phyloP scores from a whole-genome alignment of 257 asterid species.

The Fraxinus cuspidata region DNA sequence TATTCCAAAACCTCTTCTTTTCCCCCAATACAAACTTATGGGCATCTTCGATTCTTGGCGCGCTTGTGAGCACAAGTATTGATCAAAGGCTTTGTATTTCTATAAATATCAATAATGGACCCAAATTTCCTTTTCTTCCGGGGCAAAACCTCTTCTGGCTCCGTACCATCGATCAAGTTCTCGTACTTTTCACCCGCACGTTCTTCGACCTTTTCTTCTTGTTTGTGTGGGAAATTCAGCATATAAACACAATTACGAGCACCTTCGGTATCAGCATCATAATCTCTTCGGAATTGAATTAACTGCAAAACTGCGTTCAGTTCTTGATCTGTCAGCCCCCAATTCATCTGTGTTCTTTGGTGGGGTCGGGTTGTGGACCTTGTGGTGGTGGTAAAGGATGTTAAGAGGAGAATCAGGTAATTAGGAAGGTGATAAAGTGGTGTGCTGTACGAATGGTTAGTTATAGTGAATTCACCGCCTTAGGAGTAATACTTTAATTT shows the following conservation, averaged over 20 bases:
- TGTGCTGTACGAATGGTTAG: neutral
- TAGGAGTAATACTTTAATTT: neutral
- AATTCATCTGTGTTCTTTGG: constrained; percentile 33
- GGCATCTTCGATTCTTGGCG: constrained; percentile 21
- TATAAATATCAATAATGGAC: constrained; percentile 43
- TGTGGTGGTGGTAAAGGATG: neutral
- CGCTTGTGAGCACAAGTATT: constrained; percentile 17
- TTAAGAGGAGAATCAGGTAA: constrained; percentile 19
- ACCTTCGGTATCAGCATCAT: neutral
- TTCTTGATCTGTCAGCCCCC: constrained; percentile 52
- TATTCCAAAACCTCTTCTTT: neutral
- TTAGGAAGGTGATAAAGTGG: too few species aligned
- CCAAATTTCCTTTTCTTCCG: constrained; percentile 34
- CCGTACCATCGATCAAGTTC: too few species aligned
- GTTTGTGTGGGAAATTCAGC: neutral
- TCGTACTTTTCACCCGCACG: constrained; percentile 26
- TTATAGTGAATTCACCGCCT: neutral
- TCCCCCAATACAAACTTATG: too few species aligned
- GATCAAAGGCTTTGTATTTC: constrained; percentile 30
- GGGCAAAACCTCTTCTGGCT: constrained; percentile 36
- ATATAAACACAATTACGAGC: neutral
- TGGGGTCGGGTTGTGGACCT: neutral
- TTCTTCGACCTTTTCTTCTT: constrained; percentile 19
- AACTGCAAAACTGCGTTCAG: constrained; percentile 69
- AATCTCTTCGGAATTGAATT: constrained; percentile 59